Evolutionary conservation across 306 rosid genomes (phyloP).

Genomic region (Acacia melanoxylon): DNA sequence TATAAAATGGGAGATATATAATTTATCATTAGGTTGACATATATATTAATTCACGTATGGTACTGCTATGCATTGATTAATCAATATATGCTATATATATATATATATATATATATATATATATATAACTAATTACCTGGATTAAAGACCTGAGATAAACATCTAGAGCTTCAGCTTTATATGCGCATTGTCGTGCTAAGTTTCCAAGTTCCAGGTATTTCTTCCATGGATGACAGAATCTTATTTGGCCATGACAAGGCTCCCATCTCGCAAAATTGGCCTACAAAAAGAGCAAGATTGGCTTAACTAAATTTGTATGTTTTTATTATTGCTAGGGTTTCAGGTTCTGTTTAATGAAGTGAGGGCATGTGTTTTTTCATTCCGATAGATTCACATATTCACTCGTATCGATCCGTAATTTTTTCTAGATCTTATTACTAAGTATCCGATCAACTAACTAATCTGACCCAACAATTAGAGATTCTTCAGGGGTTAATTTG

Average conservation of each 20-base stretch:
- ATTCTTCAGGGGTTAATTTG: too few species aligned
- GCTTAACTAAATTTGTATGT: not conserved
- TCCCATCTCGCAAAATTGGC: constrained; percentile 49
- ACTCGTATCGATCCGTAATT: too few species aligned
- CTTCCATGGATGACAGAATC: constrained; percentile 49
- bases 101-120: not conserved
- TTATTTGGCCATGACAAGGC: constrained; percentile 35
- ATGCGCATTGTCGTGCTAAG: constrained; percentile 41
- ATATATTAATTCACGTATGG: not conserved
- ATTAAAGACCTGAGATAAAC: constrained; percentile 19
- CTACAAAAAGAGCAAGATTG: not conserved
- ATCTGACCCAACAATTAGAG: too few species aligned
- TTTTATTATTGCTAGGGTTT: not conserved
- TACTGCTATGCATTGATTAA: not conserved
- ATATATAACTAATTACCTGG: not conserved
- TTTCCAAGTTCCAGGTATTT: constrained; percentile 44
- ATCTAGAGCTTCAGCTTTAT: constrained; percentile 37
- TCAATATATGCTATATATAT: not conserved
- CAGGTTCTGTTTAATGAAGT: not conserved
- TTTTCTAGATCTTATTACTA: too few species aligned
- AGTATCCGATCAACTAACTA: too few species aligned
- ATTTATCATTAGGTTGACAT: not conserved
- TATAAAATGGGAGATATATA: not conserved
- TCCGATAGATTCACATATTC: too few species aligned
- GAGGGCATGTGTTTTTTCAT: not conserved